A percentile compares a stretch with the other conserved stretches of the same genome.
phyloP scores from a whole-genome alignment of 208 protist species.

The Leishmania mexicana region DNA sequence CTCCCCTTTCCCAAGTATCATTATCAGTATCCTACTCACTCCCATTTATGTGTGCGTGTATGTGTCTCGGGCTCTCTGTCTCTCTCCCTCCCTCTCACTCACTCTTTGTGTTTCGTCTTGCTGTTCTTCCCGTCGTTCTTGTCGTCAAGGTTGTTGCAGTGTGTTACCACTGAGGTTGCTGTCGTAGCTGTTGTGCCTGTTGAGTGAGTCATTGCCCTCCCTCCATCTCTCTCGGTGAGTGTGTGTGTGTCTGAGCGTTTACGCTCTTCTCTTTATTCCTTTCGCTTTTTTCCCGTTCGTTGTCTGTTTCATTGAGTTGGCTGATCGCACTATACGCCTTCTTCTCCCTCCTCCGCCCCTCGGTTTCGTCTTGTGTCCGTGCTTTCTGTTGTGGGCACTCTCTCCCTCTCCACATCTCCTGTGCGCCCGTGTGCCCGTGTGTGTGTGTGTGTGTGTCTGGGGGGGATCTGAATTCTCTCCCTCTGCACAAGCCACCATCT shows the following conservation, averaged over 20 bases:
- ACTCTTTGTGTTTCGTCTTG: background rate
- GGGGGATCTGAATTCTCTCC: background rate
- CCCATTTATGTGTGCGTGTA: background rate
- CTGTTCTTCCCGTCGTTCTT: background rate
- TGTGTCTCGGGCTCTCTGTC: background rate
- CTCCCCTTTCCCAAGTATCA: background rate
- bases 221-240: background rate
- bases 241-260: background rate
- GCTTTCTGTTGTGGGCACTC: background rate
- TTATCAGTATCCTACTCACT: background rate
- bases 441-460: background rate
- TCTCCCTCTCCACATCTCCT: conserved; percentile 2
- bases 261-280: conserved; percentile 7
- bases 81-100: background rate
- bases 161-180: background rate
- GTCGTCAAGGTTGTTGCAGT: background rate
- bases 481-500: background rate
- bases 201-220: background rate
- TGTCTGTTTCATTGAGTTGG: background rate
- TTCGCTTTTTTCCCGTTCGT: conserved; percentile 13
- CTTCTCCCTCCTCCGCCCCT: background rate
- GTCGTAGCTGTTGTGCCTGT: background rate
- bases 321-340: conserved; percentile 4
- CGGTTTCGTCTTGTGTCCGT: background rate
- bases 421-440: background rate